Evolutionary conservation across 2,329 filamentous ascomycete species (phyloP), one percentile per base, ranked within the genome.

Genomic region (Fusarium miscanthi): DNA sequence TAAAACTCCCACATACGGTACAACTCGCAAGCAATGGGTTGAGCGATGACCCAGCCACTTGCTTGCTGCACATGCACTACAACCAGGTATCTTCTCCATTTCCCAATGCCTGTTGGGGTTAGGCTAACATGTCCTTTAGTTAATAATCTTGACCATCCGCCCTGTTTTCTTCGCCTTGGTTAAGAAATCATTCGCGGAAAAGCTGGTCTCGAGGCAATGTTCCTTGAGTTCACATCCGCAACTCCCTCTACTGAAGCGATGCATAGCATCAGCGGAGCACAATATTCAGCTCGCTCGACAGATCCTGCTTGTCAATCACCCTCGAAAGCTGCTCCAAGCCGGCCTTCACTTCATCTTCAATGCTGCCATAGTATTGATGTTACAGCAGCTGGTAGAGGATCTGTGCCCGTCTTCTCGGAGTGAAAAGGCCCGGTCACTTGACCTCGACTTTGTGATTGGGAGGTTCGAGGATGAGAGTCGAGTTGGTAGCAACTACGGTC

Each of bases 331-430:
- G 6, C 80, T 85, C 13, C 82, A 86, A 43, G 80, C 82, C 1
- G 83, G 83, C 14, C 78, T 87, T 54, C 85, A 87, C 76, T 82
- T 84, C 70, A 81, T 87, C 42, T 87, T 87, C 79, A 87, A 86
- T 74, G 85, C 86, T 6, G 84, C 85, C 61, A 80, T 86, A 41
- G 81, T 86, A 23, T 80, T 88, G 37, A 81, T 86, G 59, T 80
- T 88, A 59, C 81, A 84, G 64, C 81, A 84, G 65, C 80, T 87
- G 30, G 78, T 85, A 6, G 80, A 80, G 43, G 76, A 80, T 27
- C 78, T 81, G 40, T 64, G 73, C 37, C 65, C 66, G 27, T 51
- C 77, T 72, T 56, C 76, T 66, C 40, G 80, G 38, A 75, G 77
- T 12, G 65, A 71, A 27, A 73, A 71, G 19, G 66, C 71, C 19